phyloP scores from a whole-genome alignment of 371 early-diverging fungal species.

The Smittium culicis region DNA sequence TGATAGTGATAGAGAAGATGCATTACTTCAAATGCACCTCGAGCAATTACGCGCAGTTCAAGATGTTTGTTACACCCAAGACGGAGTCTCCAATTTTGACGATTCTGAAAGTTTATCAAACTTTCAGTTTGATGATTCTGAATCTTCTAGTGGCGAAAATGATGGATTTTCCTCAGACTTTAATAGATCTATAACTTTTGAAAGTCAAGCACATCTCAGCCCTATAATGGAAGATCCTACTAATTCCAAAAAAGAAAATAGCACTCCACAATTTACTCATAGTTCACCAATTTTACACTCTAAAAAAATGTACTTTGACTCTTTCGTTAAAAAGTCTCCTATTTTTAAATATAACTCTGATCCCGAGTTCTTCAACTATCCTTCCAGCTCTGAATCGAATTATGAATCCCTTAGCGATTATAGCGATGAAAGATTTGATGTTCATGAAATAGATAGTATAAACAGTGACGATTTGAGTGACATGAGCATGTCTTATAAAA shows the following conservation, averaged over 20 bases:
- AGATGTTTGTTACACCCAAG: constrained; percentile 13
- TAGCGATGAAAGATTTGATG: background rate
- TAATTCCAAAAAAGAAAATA: background rate
- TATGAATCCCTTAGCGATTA: background rate
- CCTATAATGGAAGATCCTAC: background rate
- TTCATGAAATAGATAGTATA: background rate
- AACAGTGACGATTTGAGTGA: background rate
- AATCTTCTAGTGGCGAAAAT: background rate
- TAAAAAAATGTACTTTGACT: background rate
- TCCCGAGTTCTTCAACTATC: background rate
- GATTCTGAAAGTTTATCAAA: background rate
- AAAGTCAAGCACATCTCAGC: background rate
- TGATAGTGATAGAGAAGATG: constrained; percentile 23
- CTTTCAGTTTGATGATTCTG: background rate
- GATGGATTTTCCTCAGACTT: background rate
- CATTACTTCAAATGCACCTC: constrained; percentile 26
- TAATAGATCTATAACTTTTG: background rate
- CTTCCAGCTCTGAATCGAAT: background rate
- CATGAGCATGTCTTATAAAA: background rate
- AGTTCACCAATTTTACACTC: background rate
- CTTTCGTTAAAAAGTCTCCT: background rate
- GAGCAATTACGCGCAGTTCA: constrained; percentile 30
- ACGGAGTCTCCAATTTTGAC: background rate
- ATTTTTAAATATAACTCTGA: background rate
- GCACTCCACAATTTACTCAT: background rate